A percentile compares a stretch with the other conserved stretches of the same genome.
phyloP scores from a whole-genome alignment of 1,139 yeast genomes.

The Schizosaccharomyces versatilis region DNA sequence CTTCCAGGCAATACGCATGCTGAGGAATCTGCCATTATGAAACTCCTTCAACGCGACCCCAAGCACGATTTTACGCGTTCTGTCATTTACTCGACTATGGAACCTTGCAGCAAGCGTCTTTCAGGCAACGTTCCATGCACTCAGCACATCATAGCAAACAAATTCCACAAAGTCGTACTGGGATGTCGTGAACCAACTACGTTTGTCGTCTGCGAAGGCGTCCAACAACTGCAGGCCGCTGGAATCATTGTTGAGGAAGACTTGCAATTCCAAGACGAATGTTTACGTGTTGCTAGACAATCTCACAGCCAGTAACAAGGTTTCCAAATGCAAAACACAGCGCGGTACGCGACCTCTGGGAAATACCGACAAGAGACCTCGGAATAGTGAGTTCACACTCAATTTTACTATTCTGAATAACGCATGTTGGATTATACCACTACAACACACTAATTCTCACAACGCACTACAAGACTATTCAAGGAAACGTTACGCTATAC shows the following conservation, averaged over 20 bases:
- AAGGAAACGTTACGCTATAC: no score
- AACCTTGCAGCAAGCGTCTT: constrained; percentile 74
- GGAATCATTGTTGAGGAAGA: constrained; percentile 58
- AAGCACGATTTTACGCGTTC: constrained; percentile 20
- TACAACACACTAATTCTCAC: no score
- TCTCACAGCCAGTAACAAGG: not conserved
- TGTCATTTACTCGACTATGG: constrained; percentile 84
- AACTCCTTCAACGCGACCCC: constrained; percentile 21
- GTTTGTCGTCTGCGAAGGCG: constrained; percentile 59
- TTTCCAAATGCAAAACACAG: no score
- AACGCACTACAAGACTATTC: no score
- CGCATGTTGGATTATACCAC: no score
- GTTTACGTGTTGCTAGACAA: constrained; percentile 37
- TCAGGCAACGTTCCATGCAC: constrained; percentile 85
- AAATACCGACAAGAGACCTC: no score
- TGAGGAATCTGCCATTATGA: constrained; percentile 80
- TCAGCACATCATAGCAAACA: constrained; percentile 41
- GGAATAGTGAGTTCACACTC: no score
- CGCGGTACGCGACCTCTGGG: no score
- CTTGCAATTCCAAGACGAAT: constrained; percentile 62
- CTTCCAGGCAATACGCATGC: constrained; percentile 93
- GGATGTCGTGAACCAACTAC: constrained; percentile 83
- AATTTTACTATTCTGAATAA: no score
- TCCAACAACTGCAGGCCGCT: constrained; percentile 27
- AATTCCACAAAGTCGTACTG: constrained; percentile 58